Conservation (phyloP, 2,329 filamentous ascomycete genomes). For the Fusarium sp. region DNA sequence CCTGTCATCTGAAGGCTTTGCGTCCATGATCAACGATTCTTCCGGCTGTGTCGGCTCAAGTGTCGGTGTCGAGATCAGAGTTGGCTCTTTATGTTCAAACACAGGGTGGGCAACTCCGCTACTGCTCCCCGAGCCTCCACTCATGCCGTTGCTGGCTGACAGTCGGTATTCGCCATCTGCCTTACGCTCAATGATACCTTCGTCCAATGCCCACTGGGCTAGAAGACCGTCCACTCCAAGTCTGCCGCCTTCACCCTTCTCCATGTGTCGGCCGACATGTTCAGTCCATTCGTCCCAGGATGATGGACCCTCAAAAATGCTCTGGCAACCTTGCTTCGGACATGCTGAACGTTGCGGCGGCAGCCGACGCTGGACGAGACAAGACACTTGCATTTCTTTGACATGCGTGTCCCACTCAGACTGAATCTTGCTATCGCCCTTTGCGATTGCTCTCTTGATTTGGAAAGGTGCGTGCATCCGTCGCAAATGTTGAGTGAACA, state of each 20-base stretch:
- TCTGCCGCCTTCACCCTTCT: slow-evolving; percentile 73
- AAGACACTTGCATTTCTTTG: slow-evolving; percentile 79
- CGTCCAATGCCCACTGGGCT: slow-evolving; percentile 72
- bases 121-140: slow-evolving; percentile 28
- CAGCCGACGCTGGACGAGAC: slow-evolving; percentile 76
- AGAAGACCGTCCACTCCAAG: slow-evolving; percentile 71
- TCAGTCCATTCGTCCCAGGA: slow-evolving; percentile 95
- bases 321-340: slow-evolving; percentile 77
- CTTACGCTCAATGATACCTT: slow-evolving; percentile 71
- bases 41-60: slow-evolving; percentile 43
- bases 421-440: slow-evolving; percentile 70
- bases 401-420: slow-evolving; percentile 74
- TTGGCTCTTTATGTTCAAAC: slow-evolving; percentile 49
- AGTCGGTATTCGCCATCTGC: slow-evolving; percentile 70
- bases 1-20: slow-evolving; percentile 46
- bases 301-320: slow-evolving; percentile 75
- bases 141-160: slow-evolving; percentile 49
- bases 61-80: slow-evolving; percentile 34
- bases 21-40: slow-evolving; percentile 44
- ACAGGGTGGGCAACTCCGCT: slow-evolving; percentile 32
- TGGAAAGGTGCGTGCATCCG: slow-evolving; percentile 88
- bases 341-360: slow-evolving; percentile 80
- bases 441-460: slow-evolving; percentile 69
- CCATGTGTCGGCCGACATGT: slow-evolving; percentile 90
- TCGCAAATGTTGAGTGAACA: slow-evolving; percentile 93